These are phyloP conservation scores for Helianthus annuus DNA, from an alignment of 129 eudicot genomes.

Conservation along the genomic window DNA sequence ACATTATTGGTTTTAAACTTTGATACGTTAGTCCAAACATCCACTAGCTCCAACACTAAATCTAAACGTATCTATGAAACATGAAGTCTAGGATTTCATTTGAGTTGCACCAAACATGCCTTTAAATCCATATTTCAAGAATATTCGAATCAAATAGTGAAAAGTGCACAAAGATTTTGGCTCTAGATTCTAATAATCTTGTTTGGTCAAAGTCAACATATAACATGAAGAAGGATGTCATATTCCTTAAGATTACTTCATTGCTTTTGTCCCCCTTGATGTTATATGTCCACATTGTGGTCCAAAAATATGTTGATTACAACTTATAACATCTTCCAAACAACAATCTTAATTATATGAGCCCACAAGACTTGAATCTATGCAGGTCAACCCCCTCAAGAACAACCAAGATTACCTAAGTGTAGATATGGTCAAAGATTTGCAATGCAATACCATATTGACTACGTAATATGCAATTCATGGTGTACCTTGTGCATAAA, in stretches of 20 bases:
- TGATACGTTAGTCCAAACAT: slow-evolving; percentile 10
- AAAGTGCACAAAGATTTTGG: slow-evolving; percentile 16
- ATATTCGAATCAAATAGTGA: background rate
- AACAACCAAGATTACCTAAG: slow-evolving; percentile 17
- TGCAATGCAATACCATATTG: slow-evolving; percentile 7
- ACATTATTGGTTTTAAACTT: background rate
- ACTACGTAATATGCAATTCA: slow-evolving; percentile 20
- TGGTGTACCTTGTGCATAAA: slow-evolving; percentile 8
- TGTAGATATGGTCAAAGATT: slow-evolving; percentile 28
- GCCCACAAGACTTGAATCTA: slow-evolving; percentile 25
- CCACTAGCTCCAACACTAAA: slow-evolving; percentile 23
- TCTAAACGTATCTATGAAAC: slow-evolving; percentile 26
- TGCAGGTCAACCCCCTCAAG: slow-evolving; percentile 19
- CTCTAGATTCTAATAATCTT: slow-evolving; percentile 8
- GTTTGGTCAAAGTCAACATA: slow-evolving; percentile 24
- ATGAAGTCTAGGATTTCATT: slow-evolving; percentile 22
- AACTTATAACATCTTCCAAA: slow-evolving; percentile 24
- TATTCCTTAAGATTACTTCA: slow-evolving; percentile 25
- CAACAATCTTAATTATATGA: slow-evolving; percentile 17
- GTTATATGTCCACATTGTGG: slow-evolving; percentile 35
- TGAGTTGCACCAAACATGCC: slow-evolving; percentile 13
- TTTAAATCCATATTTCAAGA: background rate
- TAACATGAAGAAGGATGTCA: slow-evolving; percentile 24
- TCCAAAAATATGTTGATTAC: slow-evolving; percentile 17
- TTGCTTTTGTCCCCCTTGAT: slow-evolving; percentile 32